Conservation (phyloP, 805 yeast species). For the Spathaspora arborariae region DNA sequence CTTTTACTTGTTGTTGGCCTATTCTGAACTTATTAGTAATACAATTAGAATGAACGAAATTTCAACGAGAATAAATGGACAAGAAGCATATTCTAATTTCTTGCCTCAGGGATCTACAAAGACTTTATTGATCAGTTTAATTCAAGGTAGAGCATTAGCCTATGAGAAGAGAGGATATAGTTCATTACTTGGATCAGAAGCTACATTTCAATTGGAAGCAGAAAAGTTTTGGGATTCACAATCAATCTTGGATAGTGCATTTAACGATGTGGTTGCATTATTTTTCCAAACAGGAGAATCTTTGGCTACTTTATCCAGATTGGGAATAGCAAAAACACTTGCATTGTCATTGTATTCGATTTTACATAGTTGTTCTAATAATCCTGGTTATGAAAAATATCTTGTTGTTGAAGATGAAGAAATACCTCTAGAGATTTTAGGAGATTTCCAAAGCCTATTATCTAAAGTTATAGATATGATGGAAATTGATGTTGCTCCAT, state of each 20-base stretch:
- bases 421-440: background rate
- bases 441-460: background rate
- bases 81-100: constrained; percentile 19
- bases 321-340: constrained; percentile 27
- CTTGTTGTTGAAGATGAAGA: background rate
- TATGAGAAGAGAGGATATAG: constrained; percentile 10
- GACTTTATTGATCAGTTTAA: constrained; percentile 36
- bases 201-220: constrained; percentile 13
- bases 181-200: constrained; percentile 7
- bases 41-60: constrained; percentile 59
- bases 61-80: constrained; percentile 47
- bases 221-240: constrained; percentile 23
- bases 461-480: background rate
- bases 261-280: constrained; percentile 36
- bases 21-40: constrained; percentile 36
- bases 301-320: constrained; percentile 29
- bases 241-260: constrained; percentile 25
- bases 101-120: constrained; percentile 21
- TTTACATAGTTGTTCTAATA: background rate
- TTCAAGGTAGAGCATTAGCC: constrained; percentile 36
- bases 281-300: constrained; percentile 46
- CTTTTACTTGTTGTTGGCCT: constrained; percentile 15
- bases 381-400: background rate
- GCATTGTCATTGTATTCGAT: constrained; percentile 21
- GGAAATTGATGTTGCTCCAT: background rate